Percentiles rank a stretch among this genome's conserved stretches.
Evolutionary conservation across 2,329 filamentous ascomycete species (phyloP).

Genomic region (Fusarium scirpi): DNA sequence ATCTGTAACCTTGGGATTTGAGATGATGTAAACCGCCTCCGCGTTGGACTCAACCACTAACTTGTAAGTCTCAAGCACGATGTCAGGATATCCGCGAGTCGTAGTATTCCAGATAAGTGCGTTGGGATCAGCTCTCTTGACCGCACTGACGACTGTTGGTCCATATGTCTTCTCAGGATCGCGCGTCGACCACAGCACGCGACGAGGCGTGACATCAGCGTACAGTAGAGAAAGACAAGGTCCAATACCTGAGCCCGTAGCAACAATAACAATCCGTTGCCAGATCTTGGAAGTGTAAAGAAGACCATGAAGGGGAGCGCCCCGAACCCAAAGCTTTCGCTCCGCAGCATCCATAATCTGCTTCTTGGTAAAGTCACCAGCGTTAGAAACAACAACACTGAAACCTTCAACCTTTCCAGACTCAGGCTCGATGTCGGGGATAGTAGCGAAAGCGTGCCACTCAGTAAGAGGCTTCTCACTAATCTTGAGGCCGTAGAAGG

Average conservation of each 20-base stretch:
- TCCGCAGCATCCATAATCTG: conserved; percentile 16
- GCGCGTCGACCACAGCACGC: conserved; percentile 18
- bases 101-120: conserved; percentile 23
- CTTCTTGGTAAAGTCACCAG: conserved; percentile 20
- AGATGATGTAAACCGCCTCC: conserved; percentile 22
- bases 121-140: conserved; percentile 20
- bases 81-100: conserved; percentile 15
- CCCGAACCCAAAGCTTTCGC: conserved; percentile 18
- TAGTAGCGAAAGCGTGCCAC: conserved; percentile 24
- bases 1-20: conserved; percentile 19
- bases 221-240: conserved; percentile 14
- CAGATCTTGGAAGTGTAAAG: conserved; percentile 17
- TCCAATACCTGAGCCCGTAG: conserved; percentile 19
- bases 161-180: conserved; percentile 21
- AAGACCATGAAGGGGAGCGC: conserved; percentile 13
- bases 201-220: conserved; percentile 10
- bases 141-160: not conserved
- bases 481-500: conserved; percentile 24
- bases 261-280: conserved; percentile 8
- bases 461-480: conserved; percentile 24
- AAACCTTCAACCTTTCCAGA: conserved; percentile 16
- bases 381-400: conserved; percentile 21
- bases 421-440: conserved; percentile 18
- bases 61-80: conserved; percentile 20
- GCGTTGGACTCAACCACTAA: conserved; percentile 18